Evolutionary conservation across 495 filamentous ascomycete genomes (phyloP).

Genomic region (Acidiella bohemica): DNA sequence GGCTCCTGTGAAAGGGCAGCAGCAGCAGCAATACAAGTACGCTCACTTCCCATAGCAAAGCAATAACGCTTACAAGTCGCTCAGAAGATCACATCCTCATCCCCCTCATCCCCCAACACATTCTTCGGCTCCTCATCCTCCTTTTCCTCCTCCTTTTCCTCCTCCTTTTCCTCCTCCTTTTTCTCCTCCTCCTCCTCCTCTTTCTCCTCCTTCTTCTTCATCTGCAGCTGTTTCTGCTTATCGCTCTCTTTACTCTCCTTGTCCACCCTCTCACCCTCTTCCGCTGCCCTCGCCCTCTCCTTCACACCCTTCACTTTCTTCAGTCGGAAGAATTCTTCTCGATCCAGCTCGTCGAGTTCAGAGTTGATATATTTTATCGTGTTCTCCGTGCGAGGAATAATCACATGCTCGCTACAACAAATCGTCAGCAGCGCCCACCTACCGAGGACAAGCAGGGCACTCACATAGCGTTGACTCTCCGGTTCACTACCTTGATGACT

Average conservation of each 20-base stretch:
- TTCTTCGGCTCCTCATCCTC: conserved; percentile 34
- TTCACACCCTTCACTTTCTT: conserved; percentile 99
- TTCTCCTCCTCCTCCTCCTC: conserved; percentile 31
- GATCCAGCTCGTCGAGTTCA: conserved; percentile 92
- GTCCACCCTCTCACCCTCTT: conserved; percentile 41
- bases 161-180: conserved; percentile 33
- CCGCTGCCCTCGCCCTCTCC: conserved; percentile 62
- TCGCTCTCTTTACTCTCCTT: conserved; percentile 31
- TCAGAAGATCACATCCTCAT: conserved; percentile 93
- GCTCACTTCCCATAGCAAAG: no score
- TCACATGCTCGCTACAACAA: conserved; percentile 65
- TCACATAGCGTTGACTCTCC: conserved; percentile 95
- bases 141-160: conserved; percentile 32
- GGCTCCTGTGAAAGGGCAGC: no score
- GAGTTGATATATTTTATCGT: conserved; percentile 99
- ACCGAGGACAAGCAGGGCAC: conserved; percentile 19
- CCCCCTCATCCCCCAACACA: conserved; percentile 71
- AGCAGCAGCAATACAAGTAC: no score
- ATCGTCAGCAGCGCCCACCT: neutral
- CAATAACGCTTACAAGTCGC: no score
- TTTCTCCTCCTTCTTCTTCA: conserved; percentile 46
- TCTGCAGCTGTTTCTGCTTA: conserved; percentile 35
- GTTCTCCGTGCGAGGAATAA: conserved; percentile 95
- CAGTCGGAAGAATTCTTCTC: conserved; percentile 95
- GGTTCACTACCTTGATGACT: conserved; percentile 98